Conservation (phyloP, 495 filamentous ascomycete species). For the Xylaria telfairii region DNA sequence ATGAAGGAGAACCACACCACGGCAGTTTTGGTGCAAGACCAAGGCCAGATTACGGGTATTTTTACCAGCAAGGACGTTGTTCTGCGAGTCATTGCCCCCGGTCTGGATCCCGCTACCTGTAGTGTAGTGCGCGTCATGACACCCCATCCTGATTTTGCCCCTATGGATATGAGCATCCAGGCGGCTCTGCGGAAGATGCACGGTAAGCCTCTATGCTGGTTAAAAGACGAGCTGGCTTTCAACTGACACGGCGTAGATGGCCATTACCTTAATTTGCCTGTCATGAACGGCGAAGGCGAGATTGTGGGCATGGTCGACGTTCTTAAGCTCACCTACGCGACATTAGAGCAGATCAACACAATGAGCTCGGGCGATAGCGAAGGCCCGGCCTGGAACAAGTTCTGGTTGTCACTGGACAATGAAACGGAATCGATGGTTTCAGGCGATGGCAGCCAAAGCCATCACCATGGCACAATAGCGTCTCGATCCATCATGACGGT, state of each 20-base stretch:
- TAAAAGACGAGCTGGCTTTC: background rate
- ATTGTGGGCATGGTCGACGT: constrained; percentile 99
- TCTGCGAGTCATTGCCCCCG: constrained; percentile 95
- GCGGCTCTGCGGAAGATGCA: constrained; percentile 98
- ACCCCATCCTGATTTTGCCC: constrained; percentile 97
- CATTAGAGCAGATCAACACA: constrained; percentile 86
- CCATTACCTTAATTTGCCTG: constrained; percentile 95
- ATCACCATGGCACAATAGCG: constrained; percentile 61
- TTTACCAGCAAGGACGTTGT: constrained; percentile 99
- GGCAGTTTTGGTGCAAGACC: constrained; percentile 93
- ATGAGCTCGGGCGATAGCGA: constrained; percentile 76
- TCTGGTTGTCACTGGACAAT: constrained; percentile 96
- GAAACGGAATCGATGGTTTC: constrained; percentile 97
- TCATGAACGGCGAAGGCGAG: constrained; percentile 96
- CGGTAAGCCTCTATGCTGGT: constrained; percentile 61
- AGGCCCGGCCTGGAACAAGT: constrained; percentile 98
- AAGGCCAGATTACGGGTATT: constrained; percentile 96
- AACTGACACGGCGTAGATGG: constrained; percentile 67
- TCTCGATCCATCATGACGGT: constrained; percentile 76
- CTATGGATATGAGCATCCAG: constrained; percentile 98
- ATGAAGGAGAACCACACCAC: constrained; percentile 99
- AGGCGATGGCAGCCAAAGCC: constrained; percentile 77
- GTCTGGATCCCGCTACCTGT: constrained; percentile 91
- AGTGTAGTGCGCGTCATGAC: constrained; percentile 99
- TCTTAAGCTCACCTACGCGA: constrained; percentile 96